Evolutionary conservation across 495 filamentous ascomycete genomes (phyloP).

Genomic region (Opeltia flavorubescens): DNA sequence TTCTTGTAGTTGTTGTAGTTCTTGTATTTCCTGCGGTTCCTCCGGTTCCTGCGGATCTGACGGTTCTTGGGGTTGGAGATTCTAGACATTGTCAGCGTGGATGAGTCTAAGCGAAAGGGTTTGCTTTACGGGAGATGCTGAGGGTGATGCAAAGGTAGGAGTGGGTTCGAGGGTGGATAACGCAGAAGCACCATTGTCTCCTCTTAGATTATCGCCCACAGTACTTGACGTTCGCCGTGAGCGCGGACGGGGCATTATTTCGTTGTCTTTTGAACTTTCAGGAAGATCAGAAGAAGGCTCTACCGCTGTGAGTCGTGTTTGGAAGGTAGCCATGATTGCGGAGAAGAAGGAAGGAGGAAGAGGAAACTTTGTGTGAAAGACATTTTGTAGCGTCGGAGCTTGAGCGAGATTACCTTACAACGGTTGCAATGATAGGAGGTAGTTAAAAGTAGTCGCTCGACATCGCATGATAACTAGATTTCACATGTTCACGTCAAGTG

Average conservation of each 20-base stretch:
- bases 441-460: no score
- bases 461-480: no score
- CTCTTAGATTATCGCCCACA: conserved; percentile 36
- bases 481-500: no score
- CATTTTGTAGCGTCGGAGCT: background rate
- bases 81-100: conserved; percentile 5
- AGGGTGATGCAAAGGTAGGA: conserved; percentile 27
- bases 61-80: conserved; percentile 7
- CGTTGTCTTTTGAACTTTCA: background rate
- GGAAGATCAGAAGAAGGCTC: background rate
- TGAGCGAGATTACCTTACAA: background rate
- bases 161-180: conserved; percentile 40
- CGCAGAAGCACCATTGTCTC: conserved; percentile 37
- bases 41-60: background rate
- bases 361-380: background rate
- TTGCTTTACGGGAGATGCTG: conserved; percentile 26
- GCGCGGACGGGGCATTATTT: conserved; percentile 17
- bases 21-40: conserved; percentile 9
- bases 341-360: background rate
- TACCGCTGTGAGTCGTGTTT: background rate
- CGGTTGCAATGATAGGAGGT: background rate
- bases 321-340: background rate
- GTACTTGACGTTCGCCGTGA: conserved; percentile 32
- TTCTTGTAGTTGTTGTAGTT: conserved; percentile 16
- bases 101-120: background rate